A percentile compares a stretch with the other conserved stretches of the same genome.
These are phyloP conservation scores for Chloranthus sessilifolius DNA, from an alignment of 164 flowering plant species.

Conservation along the genomic window DNA sequence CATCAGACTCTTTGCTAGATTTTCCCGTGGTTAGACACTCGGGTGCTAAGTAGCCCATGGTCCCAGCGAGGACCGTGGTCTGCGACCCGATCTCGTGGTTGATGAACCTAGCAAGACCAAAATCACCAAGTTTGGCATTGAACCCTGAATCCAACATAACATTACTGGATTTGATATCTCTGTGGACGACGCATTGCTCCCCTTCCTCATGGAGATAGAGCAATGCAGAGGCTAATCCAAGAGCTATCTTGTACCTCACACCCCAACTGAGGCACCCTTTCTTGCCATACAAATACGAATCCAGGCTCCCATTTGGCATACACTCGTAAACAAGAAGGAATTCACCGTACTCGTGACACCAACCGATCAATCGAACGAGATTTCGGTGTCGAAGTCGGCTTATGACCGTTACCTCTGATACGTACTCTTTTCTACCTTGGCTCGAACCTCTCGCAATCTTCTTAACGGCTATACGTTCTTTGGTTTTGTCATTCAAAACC, in stretches of 20 bases:
- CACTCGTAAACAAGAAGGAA: slow-evolving; percentile 43
- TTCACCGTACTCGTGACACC: slow-evolving; percentile 46
- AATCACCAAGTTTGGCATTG: slow-evolving; percentile 52
- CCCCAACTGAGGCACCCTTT: slow-evolving; percentile 25
- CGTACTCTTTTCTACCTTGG: slow-evolving; percentile 45
- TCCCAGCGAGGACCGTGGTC: slow-evolving; percentile 49
- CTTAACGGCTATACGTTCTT: slow-evolving; percentile 28
- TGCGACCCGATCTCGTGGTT: slow-evolving; percentile 42
- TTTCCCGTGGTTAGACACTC: slow-evolving; percentile 46
- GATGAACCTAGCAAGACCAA: slow-evolving; percentile 46
- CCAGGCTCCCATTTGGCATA: slow-evolving; percentile 50
- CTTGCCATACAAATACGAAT: slow-evolving; percentile 32
- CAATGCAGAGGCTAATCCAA: slow-evolving; percentile 41
- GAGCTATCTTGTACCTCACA: slow-evolving; percentile 36
- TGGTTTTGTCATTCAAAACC: not conserved
- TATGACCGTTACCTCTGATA: slow-evolving; percentile 40
- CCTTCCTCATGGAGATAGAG: slow-evolving; percentile 54
- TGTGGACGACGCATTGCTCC: slow-evolving; percentile 54
- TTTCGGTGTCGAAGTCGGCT: slow-evolving; percentile 43
- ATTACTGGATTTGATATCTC: slow-evolving; percentile 55
- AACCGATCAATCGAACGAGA: slow-evolving; percentile 40
- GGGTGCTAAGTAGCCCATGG: slow-evolving; percentile 59
- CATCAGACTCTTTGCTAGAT: slow-evolving; percentile 49
- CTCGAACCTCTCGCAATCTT: slow-evolving; percentile 30
- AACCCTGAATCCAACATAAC: slow-evolving; percentile 45